Conservation (phyloP, 495 filamentous ascomycete genomes). For the Xylaria sp. region DNA sequence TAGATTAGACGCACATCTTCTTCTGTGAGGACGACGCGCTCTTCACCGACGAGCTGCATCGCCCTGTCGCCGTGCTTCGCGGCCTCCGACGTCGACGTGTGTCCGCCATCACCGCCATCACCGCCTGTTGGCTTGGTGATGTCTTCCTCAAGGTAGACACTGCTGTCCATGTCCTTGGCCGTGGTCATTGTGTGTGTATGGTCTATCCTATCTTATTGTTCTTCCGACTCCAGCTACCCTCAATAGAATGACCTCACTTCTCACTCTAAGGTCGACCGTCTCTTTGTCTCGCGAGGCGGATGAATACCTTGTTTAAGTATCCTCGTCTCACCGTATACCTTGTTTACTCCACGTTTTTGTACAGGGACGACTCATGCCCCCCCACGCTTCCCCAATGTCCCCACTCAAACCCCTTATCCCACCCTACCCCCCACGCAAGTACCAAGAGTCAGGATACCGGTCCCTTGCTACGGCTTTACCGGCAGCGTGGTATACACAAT, state of each 20-base stretch:
- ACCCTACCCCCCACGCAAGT: background rate
- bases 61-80: conserved; percentile 20
- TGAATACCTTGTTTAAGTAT: conserved; percentile 8
- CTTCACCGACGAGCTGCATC: conserved; percentile 22
- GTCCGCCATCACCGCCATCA: background rate
- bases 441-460: background rate
- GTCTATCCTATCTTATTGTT: background rate
- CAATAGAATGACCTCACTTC: too few species aligned
- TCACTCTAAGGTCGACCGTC: background rate
- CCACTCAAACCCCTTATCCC: background rate
- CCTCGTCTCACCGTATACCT: background rate
- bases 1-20: conserved; percentile 51
- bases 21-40: conserved; percentile 54
- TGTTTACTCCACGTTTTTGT: conserved; percentile 14
- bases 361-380: background rate
- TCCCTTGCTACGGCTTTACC: background rate
- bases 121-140: background rate
- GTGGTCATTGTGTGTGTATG: conserved; percentile 13
- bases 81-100: background rate
- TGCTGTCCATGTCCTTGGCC: conserved; percentile 17
- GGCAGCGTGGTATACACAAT: background rate
- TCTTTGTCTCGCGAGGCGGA: background rate
- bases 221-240: background rate
- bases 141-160: conserved; percentile 17
- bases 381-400: conserved; percentile 4